Percentiles rank a stretch among this genome's conserved stretches.
These are phyloP conservation scores for Ceratobasidium sp. DNA, from an alignment of 1,284 basidiomycete genomes.

Conservation along the genomic window DNA sequence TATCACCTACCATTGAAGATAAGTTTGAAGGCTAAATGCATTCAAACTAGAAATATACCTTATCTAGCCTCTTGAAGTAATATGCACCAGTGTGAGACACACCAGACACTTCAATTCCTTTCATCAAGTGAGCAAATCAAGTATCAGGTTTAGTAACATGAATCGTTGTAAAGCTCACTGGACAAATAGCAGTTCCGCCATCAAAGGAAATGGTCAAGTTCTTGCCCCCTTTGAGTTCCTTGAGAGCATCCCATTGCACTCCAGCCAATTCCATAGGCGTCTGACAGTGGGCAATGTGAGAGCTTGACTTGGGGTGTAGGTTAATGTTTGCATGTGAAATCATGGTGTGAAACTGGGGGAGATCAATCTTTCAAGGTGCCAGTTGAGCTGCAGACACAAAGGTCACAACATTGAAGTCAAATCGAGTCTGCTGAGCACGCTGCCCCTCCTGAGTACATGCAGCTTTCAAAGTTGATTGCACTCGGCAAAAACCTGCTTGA, in stretches of 20 bases:
- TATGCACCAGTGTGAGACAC: constrained; percentile 31
- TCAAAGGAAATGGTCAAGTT: constrained; percentile 47
- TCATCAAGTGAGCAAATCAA: constrained; percentile 46
- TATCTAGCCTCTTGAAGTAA: constrained; percentile 25
- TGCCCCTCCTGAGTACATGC: background rate
- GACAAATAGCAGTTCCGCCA: constrained; percentile 45
- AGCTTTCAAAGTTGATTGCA: background rate
- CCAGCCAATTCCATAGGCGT: constrained; percentile 10
- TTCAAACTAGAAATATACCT: constrained; percentile 15
- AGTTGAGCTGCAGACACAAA: constrained; percentile 5
- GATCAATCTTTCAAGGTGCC: constrained; percentile 3
- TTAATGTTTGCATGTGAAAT: constrained; percentile 8
- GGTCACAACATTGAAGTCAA: constrained; percentile 12
- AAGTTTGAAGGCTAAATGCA: constrained; percentile 30
- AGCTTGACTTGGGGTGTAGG: constrained; percentile 2
- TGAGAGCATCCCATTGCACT: background rate
- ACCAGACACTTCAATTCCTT: constrained; percentile 46
- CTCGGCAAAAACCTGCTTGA: too few species aligned
- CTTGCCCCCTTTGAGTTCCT: constrained; percentile 22
- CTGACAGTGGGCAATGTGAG: constrained; percentile 1
- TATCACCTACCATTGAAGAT: constrained; percentile 48
- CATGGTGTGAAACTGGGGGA: constrained; percentile 23
- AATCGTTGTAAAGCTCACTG: constrained; percentile 50
- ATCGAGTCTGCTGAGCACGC: constrained; percentile 1
- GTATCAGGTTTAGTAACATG: constrained; percentile 48